Evolutionary conservation across 345 rosid genomes (phyloP).

Genomic region (Acer campestre): DNA sequence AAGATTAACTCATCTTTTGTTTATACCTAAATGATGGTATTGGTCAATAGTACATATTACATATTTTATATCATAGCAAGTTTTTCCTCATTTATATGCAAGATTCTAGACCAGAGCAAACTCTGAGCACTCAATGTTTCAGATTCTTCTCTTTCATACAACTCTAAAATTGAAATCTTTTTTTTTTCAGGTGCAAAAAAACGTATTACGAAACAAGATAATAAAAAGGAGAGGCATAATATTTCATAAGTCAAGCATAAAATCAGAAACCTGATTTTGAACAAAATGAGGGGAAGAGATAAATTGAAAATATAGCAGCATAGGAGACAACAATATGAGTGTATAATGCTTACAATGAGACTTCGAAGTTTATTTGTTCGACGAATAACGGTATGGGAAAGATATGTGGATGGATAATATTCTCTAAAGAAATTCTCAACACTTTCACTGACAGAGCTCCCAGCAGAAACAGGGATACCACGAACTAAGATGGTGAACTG

Average conservation of each 20-base stretch:
- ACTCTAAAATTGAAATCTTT: too few species aligned
- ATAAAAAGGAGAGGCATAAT: not conserved
- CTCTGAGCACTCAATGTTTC: too few species aligned
- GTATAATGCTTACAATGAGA: constrained; percentile 61
- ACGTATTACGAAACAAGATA: not conserved
- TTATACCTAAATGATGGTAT: too few species aligned
- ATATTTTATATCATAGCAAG: too few species aligned
- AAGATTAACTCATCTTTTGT: too few species aligned
- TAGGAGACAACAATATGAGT: not conserved
- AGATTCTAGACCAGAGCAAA: too few species aligned
- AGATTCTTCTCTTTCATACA: too few species aligned
- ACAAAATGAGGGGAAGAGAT: not conserved
- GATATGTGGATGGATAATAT: constrained; percentile 70
- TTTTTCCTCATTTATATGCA: too few species aligned
- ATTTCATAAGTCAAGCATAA: not conserved
- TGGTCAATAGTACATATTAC: too few species aligned
- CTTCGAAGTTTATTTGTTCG: constrained; percentile 69
- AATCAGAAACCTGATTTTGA: not conserved
- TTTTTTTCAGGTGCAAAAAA: too few species aligned
- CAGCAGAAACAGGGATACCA: constrained; percentile 66
- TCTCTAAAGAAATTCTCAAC: constrained; percentile 81
- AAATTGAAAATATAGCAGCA: not conserved
- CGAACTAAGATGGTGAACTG: constrained; percentile 92
- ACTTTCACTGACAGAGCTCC: constrained; percentile 71
- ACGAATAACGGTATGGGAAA: constrained; percentile 75